These are phyloP conservation scores for Periconia sp. DNA, from an alignment of 2,329 filamentous ascomycete species.

Conservation along the genomic window DNA sequence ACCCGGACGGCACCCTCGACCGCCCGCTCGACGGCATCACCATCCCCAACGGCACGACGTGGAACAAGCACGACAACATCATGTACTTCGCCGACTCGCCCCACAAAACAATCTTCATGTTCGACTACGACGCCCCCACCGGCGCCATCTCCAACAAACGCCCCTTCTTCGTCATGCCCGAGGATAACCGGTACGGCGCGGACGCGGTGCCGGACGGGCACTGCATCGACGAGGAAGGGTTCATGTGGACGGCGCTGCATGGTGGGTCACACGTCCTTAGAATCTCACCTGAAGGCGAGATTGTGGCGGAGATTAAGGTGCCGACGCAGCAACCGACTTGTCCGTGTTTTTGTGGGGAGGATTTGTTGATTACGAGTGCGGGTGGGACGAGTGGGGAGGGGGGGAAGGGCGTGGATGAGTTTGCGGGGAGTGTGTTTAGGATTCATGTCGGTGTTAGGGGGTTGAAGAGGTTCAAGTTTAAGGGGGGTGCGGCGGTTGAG, in stretches of 20 bases:
- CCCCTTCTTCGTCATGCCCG: conserved; percentile 70
- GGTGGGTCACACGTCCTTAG: conserved; percentile 75
- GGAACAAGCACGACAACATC: conserved; percentile 70
- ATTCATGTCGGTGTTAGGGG: conserved; percentile 76
- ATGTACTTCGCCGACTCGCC: conserved; percentile 86
- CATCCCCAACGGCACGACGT: conserved; percentile 84
- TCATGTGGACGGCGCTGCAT: conserved; percentile 86
- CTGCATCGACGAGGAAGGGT: conserved; percentile 79
- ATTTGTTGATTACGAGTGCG: conserved; percentile 79
- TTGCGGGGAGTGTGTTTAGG: conserved; percentile 72
- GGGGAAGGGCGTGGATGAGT: conserved; percentile 64
- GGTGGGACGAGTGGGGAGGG: conserved; percentile 47
- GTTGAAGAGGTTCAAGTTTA: conserved; percentile 40
- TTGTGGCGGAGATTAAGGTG: conserved; percentile 73
- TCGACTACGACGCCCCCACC: conserved; percentile 69
- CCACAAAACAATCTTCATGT: conserved; percentile 68
- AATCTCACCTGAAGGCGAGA: conserved; percentile 67
- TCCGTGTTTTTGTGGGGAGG: conserved; percentile 72
- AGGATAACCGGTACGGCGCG: conserved; percentile 52
- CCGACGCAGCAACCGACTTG: conserved; percentile 82
- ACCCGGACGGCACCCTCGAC: conserved; percentile 61
- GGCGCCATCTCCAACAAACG: conserved; percentile 69
- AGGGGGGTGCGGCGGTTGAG: conserved; percentile 30
- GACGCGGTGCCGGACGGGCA: conserved; percentile 74
- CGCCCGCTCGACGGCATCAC: conserved; percentile 64